Evolutionary conservation across 108 stramenopile species (phyloP).

Genomic region (Parietichytrium sp.): DNA sequence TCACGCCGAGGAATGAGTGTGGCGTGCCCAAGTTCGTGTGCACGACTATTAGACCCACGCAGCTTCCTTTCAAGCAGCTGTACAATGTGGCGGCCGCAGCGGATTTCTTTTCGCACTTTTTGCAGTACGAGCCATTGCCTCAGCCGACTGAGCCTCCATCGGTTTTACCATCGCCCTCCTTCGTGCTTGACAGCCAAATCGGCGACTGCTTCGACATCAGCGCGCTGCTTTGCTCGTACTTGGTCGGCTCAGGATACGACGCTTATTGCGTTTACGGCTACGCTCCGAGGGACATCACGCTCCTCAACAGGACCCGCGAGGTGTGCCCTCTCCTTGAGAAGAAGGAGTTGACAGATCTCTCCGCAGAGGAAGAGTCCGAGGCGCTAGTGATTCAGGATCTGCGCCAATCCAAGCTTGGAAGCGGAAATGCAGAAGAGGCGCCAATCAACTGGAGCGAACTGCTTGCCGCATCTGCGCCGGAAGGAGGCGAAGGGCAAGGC

Average conservation of each 20-base stretch:
- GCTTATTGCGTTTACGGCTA: slow-evolving; percentile 71
- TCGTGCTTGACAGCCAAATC: slow-evolving; percentile 61
- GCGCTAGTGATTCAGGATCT: not conserved
- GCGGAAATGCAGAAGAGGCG: no score
- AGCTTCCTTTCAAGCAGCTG: slow-evolving; percentile 64
- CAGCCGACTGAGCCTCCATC: slow-evolving; percentile 47
- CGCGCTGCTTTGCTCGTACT: slow-evolving; percentile 59
- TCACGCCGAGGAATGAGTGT: slow-evolving; percentile 59
- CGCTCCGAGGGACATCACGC: slow-evolving; percentile 56
- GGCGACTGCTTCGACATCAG: slow-evolving; percentile 75
- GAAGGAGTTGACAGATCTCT: no score
- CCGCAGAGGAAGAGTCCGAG: not conserved
- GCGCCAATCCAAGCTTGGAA: not conserved
- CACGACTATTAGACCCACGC: slow-evolving; percentile 68
- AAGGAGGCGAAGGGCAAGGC: no score
- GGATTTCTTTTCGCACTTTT: slow-evolving; percentile 63
- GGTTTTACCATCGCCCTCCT: slow-evolving; percentile 50
- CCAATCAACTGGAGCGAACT: no score
- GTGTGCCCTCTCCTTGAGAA: not conserved
- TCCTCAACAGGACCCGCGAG: slow-evolving; percentile 45
- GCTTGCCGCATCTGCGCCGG: no score
- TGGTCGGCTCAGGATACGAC: slow-evolving; percentile 76
- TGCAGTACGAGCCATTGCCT: slow-evolving; percentile 75
- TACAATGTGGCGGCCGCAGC: slow-evolving; percentile 60
- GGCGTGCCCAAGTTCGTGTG: slow-evolving; percentile 71